Percentiles rank a stretch among this genome's conserved stretches.
phyloP scores from a whole-genome alignment of 768 basidiomycete genomes.

The Auricularia heimuer region DNA sequence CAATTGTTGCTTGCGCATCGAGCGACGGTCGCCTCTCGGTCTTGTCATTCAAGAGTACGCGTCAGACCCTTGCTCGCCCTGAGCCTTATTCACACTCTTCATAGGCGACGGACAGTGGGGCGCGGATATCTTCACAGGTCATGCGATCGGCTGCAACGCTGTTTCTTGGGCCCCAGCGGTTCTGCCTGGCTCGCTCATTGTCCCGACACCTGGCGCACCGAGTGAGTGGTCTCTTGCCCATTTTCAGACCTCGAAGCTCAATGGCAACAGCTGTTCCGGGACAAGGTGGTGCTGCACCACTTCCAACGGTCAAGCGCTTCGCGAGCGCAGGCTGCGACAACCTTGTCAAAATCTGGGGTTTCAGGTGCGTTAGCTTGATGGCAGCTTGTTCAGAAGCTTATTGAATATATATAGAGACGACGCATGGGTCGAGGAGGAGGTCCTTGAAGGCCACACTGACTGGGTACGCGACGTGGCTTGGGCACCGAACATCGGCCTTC shows the following conservation, averaged over 20 bases:
- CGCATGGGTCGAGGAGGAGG: slow-evolving; percentile 84
- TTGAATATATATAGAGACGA: slow-evolving; percentile 43
- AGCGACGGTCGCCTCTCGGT: slow-evolving; percentile 97
- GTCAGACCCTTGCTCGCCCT: neutral
- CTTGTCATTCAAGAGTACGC: slow-evolving; percentile 87
- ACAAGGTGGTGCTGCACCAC: slow-evolving; percentile 5
- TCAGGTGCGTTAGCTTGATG: slow-evolving; percentile 16
- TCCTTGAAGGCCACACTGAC: slow-evolving; percentile 84
- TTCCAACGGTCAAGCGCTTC: slow-evolving; percentile 75
- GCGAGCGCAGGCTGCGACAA: slow-evolving; percentile 96
- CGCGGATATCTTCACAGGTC: slow-evolving; percentile 89
- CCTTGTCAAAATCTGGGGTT: slow-evolving; percentile 89
- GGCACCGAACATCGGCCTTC: slow-evolving; percentile 95
- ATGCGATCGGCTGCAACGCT: slow-evolving; percentile 93
- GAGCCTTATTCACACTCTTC: neutral
- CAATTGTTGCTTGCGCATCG: slow-evolving; percentile 92
- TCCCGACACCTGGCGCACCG: slow-evolving; percentile 26
- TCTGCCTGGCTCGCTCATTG: slow-evolving; percentile 75
- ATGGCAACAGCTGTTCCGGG: slow-evolving; percentile 3
- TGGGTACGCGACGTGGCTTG: slow-evolving; percentile 99
- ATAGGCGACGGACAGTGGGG: slow-evolving; percentile 95
- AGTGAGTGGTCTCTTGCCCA: neutral
- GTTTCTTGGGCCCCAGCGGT: slow-evolving; percentile 96
- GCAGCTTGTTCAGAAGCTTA: no score
- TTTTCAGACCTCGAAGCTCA: no score